Percentiles rank a stretch among this genome's conserved stretches.
phyloP scores from a whole-genome alignment of 2,329 filamentous ascomycete genomes.

The Capronia americana region DNA sequence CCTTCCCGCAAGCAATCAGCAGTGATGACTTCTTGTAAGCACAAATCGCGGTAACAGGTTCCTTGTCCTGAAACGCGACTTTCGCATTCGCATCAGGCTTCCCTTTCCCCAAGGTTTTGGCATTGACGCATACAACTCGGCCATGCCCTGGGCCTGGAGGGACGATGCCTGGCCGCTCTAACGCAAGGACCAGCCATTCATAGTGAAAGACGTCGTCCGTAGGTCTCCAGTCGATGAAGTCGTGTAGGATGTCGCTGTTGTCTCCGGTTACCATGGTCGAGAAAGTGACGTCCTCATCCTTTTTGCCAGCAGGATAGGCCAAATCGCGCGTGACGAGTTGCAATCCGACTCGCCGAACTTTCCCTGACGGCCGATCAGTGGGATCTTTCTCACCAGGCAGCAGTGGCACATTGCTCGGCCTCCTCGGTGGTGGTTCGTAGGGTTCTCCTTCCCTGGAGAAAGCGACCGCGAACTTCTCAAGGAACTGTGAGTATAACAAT shows the following conservation, averaged over 20 bases:
- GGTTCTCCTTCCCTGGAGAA: conserved; percentile 43
- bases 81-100: conserved; percentile 21
- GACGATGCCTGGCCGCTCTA: conserved; percentile 24
- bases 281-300: conserved; percentile 1
- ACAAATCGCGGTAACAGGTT: conserved; percentile 36
- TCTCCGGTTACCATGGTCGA: conserved; percentile 32
- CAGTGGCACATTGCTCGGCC: neutral
- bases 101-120: conserved; percentile 33
- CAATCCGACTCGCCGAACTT: conserved; percentile 25
- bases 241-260: conserved; percentile 31
- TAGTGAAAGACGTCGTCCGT: conserved; percentile 34
- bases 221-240: conserved; percentile 36
- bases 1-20: conserved; percentile 54
- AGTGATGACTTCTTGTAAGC: conserved; percentile 53
- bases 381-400: neutral
- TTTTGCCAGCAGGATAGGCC: conserved; percentile 10
- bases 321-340: conserved; percentile 22
- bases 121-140: conserved; percentile 34
- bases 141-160: conserved; percentile 17
- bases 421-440: neutral
- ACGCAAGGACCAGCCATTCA: conserved; percentile 38
- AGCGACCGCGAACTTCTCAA: conserved; percentile 58
- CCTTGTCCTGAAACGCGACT: conserved; percentile 21
- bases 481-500: conserved; percentile 53
- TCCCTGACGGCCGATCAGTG: conserved; percentile 3